These are phyloP conservation scores for Arthrobotrys conoides DNA, from an alignment of 2,329 filamentous ascomycete species.

Conservation along the genomic window DNA sequence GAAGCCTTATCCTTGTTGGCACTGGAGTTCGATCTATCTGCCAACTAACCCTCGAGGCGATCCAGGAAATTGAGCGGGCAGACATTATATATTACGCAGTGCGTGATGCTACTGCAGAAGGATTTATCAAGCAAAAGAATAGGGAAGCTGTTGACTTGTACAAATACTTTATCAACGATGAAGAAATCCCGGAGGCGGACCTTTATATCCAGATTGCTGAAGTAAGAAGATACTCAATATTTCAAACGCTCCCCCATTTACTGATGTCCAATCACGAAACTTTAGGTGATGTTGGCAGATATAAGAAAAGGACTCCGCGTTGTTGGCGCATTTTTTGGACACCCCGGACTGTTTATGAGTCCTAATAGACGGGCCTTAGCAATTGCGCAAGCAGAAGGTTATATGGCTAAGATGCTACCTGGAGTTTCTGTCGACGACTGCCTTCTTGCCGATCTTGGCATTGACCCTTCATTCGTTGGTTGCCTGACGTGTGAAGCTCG, in stretches of 20 bases:
- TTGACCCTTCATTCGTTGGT: constrained; percentile 36
- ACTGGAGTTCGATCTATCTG: constrained; percentile 24
- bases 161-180: constrained; percentile 24
- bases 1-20: constrained; percentile 27
- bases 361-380: constrained; percentile 27
- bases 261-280: neutral
- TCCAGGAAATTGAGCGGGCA: constrained; percentile 22
- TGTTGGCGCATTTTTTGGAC: constrained; percentile 34
- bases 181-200: constrained; percentile 16
- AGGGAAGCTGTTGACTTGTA: constrained; percentile 23
- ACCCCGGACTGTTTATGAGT: constrained; percentile 39
- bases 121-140: constrained; percentile 34
- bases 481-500: constrained; percentile 33
- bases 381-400: constrained; percentile 31
- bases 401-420: constrained; percentile 30
- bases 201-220: constrained; percentile 35
- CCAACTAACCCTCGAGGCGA: constrained; percentile 33
- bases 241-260: neutral
- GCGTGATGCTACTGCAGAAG: constrained; percentile 17
- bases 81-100: constrained; percentile 37
- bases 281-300: constrained; percentile 20
- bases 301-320: constrained; percentile 13
- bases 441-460: constrained; percentile 28
- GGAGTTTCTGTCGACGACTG: constrained; percentile 39
- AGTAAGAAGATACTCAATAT: neutral